Evolutionary conservation across 2,329 filamentous ascomycete genomes (phyloP), one percentile per base, ranked within the genome.

Genomic region (Annulohypoxylon truncatum): DNA sequence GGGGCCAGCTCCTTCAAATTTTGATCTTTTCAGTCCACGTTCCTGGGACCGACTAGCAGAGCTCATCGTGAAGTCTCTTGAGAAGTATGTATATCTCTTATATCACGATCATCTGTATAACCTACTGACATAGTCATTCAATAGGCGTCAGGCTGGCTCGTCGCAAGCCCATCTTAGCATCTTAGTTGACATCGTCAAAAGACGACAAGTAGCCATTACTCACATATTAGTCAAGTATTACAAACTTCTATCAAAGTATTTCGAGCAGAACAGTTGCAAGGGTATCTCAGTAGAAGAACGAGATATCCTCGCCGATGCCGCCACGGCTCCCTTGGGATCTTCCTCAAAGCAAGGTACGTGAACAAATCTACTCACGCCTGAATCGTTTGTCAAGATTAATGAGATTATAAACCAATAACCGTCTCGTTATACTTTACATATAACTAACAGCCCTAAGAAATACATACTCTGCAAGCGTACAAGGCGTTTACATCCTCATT

Each of bases 171-270:
- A 84, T 22, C 69, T 85, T 0, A 68, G 72, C n/a, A 74, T 82
- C 18, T 66, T 81, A 24, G 69, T 77, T 22, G 75, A 75, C 24
- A 77, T 81, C 12, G 61, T 77, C 35, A 71, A 64, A 35, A 58
- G 57, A 24, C 59, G 74, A 47, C 77, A 79, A 10, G 46, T 69
- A 15, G 75, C 77, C 10, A 64, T 80, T 10, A 70, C 65, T 28
- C 69, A 64, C 28, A 48, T 75, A 2, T 60, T 79, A 26, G 64
- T 69, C 15, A 68, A 68, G 56, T 85, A 84, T 62, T 86, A 83
- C 67, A 73, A 68, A 8, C 73, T 80, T 7, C 69, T 85, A 8
- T 79, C 79, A 10, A 74, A 66, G 47, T 72, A 81, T 20, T 82
- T 76, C 62, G 76, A 75, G 55, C 61, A 66, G 24, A 67, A 53